Evolutionary conservation across 192 early-diverging fungal species (phyloP).

Genomic region (Backusella liffmaniae): DNA sequence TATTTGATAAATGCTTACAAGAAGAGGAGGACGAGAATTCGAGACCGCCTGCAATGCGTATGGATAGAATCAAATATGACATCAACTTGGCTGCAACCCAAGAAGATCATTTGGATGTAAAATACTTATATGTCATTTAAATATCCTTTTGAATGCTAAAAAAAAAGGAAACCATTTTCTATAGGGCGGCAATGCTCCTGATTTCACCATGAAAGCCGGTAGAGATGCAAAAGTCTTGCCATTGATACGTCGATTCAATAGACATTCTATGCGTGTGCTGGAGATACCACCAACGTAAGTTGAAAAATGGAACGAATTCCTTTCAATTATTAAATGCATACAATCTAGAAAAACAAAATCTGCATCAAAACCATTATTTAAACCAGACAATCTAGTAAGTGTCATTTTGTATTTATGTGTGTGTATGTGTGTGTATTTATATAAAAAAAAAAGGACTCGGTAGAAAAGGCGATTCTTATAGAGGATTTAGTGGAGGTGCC

Average conservation of each 20-base stretch:
- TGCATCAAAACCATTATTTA: neutral
- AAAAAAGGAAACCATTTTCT: too few species aligned
- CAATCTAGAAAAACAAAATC: neutral
- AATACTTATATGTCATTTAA: too few species aligned
- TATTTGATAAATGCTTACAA: slow-evolving; percentile 75
- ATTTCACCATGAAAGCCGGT: slow-evolving; percentile 81
- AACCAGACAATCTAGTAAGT: slow-evolving; percentile 3
- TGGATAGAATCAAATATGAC: slow-evolving; percentile 60
- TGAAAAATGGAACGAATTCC: neutral
- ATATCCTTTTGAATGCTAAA: too few species aligned
- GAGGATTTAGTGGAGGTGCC: slow-evolving; percentile 63
- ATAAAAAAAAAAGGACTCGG: slow-evolving; percentile 31
- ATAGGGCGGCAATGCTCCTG: slow-evolving; percentile 70
- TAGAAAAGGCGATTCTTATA: slow-evolving; percentile 62
- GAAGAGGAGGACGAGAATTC: slow-evolving; percentile 70
- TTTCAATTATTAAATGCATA: neutral
- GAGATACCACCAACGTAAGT: slow-evolving; percentile 37
- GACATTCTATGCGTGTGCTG: slow-evolving; percentile 82
- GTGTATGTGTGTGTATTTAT: neutral
- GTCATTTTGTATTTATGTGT: neutral
- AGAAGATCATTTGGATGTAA: slow-evolving; percentile 76
- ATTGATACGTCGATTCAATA: slow-evolving; percentile 85
- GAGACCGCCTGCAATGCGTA: slow-evolving; percentile 39
- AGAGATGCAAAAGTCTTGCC: slow-evolving; percentile 58
- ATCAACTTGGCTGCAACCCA: slow-evolving; percentile 80